A percentile compares a stretch with the other conserved stretches of the same genome.
phyloP scores from a whole-genome alignment of 306 rosid species.

The Gynostemma pentaphyllum region DNA sequence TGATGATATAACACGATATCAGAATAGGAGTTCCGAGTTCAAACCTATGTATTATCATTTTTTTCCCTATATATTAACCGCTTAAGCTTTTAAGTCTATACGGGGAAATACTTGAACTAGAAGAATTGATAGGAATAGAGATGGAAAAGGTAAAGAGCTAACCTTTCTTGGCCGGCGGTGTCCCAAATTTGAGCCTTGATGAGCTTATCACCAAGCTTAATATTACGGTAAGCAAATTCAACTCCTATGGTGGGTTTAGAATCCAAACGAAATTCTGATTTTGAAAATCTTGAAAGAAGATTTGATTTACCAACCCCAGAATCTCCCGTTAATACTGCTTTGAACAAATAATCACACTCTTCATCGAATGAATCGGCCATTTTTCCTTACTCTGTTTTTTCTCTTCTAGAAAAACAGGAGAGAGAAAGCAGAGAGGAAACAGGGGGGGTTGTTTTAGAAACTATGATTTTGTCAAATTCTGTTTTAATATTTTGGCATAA shows the following conservation, averaged over 20 bases:
- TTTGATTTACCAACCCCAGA: slow-evolving; percentile 93
- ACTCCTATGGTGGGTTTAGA: slow-evolving; percentile 92
- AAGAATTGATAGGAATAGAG: neutral
- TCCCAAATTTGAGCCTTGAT: slow-evolving; percentile 96
- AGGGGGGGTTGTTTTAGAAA: neutral
- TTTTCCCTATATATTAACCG: too few relatives aligned
- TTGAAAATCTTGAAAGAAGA: slow-evolving; percentile 68
- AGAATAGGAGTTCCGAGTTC: too few relatives aligned
- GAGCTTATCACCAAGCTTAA: slow-evolving; percentile 51
- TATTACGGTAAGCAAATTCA: slow-evolving; percentile 82
- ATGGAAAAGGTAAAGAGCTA: neutral
- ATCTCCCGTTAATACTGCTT: slow-evolving; percentile 72
- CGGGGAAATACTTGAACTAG: too few relatives aligned
- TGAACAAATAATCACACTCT: slow-evolving; percentile 81
- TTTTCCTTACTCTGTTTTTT: neutral
- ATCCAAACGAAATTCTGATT: slow-evolving; percentile 60
- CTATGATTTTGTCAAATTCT: neutral
- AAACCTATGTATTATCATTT: too few relatives aligned
- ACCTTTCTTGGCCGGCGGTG: slow-evolving; percentile 98
- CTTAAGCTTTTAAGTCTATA: too few relatives aligned
- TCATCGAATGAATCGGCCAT: slow-evolving; percentile 73
- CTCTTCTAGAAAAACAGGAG: slow-evolving; percentile 3
- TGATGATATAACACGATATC: too few relatives aligned
- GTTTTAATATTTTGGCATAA: neutral
- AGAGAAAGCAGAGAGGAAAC: neutral